Base-by-base conservation (phyloP, 495 filamentous ascomycete genomes). In the Talaromyces ruber region DNA sequence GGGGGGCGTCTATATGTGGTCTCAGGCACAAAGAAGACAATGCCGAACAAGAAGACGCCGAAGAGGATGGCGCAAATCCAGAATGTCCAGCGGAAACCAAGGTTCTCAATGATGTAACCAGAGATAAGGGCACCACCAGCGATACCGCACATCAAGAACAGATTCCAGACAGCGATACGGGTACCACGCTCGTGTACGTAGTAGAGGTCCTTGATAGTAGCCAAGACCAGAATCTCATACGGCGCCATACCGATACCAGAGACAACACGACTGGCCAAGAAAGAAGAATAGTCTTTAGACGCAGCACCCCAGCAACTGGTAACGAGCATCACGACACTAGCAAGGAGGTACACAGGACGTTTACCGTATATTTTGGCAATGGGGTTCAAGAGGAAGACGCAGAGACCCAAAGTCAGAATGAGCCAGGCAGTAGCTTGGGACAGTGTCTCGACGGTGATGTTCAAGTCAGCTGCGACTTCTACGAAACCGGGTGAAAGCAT, bases 141-240 rank as follows among this genome's bases (percentile, higher is more conserved):
- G 2, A 78, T 79, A 16, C 80, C 80, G 3, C 74, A 71, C 0
- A 76, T 67, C 7, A 81, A 70, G 32, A 78, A 76, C 12, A 73
- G 67, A 12, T 71, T 77, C 65, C 82, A 84, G 12, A 81, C 65
- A 4, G 74, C 70, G 39, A 76, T 71, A 22, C 82, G 66, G 2
- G 72, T 73, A n/a, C 80, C 83, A 12, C 83, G 72, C 63, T 86
- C 79, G 63, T 86, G 82, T 14, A 86, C 67, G 65, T 83, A 86
- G 67, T 82, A 86, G 29, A 83, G 68, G 62, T 86, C 83, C n/a
- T 77, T 75, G 34, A 83, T 80, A 0, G 80, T 79, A 14, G 78
- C 71, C 8, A 76, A 78, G 0, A 76, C 77, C 34, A 84, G 74
- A 1, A 74, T 76, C 67, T 84, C 82, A 12, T 76, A 80, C 12